Evolutionary conservation across 2,329 filamentous ascomycete genomes (phyloP), one percentile per base, ranked within the genome.

Genomic region (Aspergillus sp.): DNA sequence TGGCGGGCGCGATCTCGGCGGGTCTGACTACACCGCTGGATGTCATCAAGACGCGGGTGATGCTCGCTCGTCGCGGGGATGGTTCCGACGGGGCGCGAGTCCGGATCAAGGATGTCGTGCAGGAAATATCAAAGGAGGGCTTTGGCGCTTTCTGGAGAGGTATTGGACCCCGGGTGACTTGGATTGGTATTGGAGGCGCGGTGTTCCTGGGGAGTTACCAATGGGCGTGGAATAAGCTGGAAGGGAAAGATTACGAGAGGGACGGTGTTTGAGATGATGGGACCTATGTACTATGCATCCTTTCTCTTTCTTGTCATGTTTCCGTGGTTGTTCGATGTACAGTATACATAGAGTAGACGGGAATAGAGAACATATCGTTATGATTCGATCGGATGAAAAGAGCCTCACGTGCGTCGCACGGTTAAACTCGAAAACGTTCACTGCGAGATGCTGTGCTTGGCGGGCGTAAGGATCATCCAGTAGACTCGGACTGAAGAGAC

Each of bases 161-260:
- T 1, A 73, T 87, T 60, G 91, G 88, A 14, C 94, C 94, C 1
- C 80, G 94, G 49, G 86, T 96, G 9, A 87, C 90, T 56, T 97
- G 94, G 92, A 99, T 99, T 68, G 94, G 90, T 60, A 87, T 90
- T 51, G 94, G 94, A 3, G 94, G 94, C 1, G 90, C 93, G 10
- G 90, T 99, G 32, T 99, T 99, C 75, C 72, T 97, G 65, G 94
- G 93, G 1, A 93, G 88, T 64, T 96, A 96, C 71, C 90, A 96
- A 71, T 94, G 86, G 84, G 88, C 86, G 19, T 87, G 86, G 62
- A 96, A 96, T 75, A 76, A 84, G 30, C 71, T 95, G 61, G 80
- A 82, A 49, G 75, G 78, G 5, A 65, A 51, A 59, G 57, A 52
- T 42, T 50, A 56, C 24, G 50, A 41, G 30, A 42, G 56, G 46